Evolutionary conservation across 1,284 basidiomycete species (phyloP), one percentile per base, ranked within the genome.

Genomic region (Cryptococcus neoformans): DNA sequence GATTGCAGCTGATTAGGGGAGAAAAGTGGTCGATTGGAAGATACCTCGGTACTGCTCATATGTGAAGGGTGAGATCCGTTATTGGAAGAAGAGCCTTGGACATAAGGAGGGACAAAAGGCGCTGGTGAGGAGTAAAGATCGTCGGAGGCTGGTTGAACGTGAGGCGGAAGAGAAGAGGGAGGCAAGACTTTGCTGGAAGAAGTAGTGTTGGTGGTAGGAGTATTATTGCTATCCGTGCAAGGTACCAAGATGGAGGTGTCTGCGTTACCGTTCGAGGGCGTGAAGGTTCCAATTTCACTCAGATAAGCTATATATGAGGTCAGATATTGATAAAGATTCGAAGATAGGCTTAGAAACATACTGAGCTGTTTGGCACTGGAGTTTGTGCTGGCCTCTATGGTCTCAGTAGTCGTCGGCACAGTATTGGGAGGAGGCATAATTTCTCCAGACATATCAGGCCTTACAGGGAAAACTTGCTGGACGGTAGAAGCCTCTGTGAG

Each of bases 1-100:
- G 40, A 44, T 0, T 62, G 64, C n/a, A 58, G 58, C 45, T 68
- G 63, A 12, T 67, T 67, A 12, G 67, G 67, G 0, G 68, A 70
- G 55, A 70, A 67, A 16, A 66, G 45, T 3, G 65, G 66, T 17
- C 63, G 55, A 56, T 64, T 62, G 3, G 60, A 58, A 9, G 62
- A 65, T 10, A 58, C n/a, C 37, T 56, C 58, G 16, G 56, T 62
- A 53, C 49, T 60, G 49, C 57, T 56, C 7, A 59, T 44, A 37
- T 59, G 55, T 14, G 58, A 57, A 16, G 38, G 14, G 16, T 44
- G 28, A 12, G 44, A 44, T 12, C 17, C 44, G 39, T 49, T 14
- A 28, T 58, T 39, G 44, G 9, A 21, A 38, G 45, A 44, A 11
- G 28, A 37, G 14, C 8, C 11, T 34, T 17, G 14, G 17, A 40